Base-by-base conservation (phyloP, 371 early-diverging fungal genomes). In the Mortierella sp. region DNA sequence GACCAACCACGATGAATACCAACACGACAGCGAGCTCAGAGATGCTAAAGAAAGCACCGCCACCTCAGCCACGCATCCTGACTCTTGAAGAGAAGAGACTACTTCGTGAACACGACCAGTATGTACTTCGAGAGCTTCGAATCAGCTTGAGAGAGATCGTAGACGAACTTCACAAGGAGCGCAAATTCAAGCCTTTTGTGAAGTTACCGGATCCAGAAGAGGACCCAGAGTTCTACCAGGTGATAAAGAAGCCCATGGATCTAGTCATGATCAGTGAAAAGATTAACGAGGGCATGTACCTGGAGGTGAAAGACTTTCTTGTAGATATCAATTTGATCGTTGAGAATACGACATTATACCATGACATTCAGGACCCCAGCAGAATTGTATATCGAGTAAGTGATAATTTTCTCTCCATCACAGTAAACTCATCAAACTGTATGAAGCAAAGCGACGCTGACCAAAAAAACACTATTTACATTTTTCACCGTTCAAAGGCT, bases 181-280 rank as follows among this genome's bases (percentile, higher is more conserved):
- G 83, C 51, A 73, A 79, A 64, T 86, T 80, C 71, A 81, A 81
- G 28, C 75, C 76, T 2, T 87, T 87, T 51, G 80, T 68, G 47
- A 66, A 80, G 14, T 84, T 86, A 12, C 85, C 86, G 14, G 86
- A 85, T 12, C 75, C 68, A 3, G 79, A 79, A 30, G 79, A 79
- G 47, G 57, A 29, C 7, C 50, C 58, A 23, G 79, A 79, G 5
- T 91, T 91, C 74, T 80, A 81, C 9, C 82, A 84, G 29, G 77
- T 85, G 50, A 82, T 91, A 61, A 88, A 87, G 60, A 64, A 81
- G n/a, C 94, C 94, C 4, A 95, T 95, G 93, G 92, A 92, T 57
- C 77, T 93, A 57, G 69, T 82, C 1, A 90, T 88, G 4, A 88
- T 95, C 62, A 72, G 75, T 44, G 74, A 83, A 43, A 93, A 92